Evolutionary conservation across 371 early-diverging fungal genomes (phyloP).

Genomic region (Aphelidium insulamus): DNA sequence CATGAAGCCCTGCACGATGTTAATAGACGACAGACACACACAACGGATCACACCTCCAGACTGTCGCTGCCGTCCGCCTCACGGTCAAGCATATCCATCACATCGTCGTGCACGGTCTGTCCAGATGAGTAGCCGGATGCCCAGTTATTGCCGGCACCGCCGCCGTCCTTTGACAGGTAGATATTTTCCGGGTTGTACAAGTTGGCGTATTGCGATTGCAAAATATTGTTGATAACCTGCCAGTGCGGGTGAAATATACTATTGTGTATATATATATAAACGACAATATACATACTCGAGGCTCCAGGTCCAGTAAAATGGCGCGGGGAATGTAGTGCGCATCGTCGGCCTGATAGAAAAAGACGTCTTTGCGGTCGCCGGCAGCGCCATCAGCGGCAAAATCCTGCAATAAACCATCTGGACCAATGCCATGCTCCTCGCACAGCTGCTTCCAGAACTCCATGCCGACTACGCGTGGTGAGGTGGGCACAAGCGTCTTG

Average conservation of each 20-base stretch:
- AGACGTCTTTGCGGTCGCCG: slow-evolving; percentile 88
- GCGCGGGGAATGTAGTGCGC: slow-evolving; percentile 84
- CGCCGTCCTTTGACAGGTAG: slow-evolving; percentile 65
- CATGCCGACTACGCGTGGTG: slow-evolving; percentile 38
- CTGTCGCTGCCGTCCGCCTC: slow-evolving; percentile 86
- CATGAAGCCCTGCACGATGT: slow-evolving; percentile 40
- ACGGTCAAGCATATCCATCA: slow-evolving; percentile 81
- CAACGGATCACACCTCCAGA: slow-evolving; percentile 30
- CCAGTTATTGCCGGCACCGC: slow-evolving; percentile 95
- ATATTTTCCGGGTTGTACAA: slow-evolving; percentile 84
- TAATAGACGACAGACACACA: neutral
- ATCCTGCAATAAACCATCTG: slow-evolving; percentile 59
- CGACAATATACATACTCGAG: slow-evolving; percentile 48
- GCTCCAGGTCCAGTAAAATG: slow-evolving; percentile 76
- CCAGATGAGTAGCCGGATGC: slow-evolving; percentile 64
- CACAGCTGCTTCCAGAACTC: slow-evolving; percentile 84
- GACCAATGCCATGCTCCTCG: slow-evolving; percentile 69
- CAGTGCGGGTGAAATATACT: no score
- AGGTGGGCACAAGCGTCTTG: neutral
- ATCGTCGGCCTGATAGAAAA: slow-evolving; percentile 96
- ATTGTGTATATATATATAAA: neutral
- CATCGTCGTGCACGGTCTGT: slow-evolving; percentile 51
- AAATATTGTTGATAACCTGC: slow-evolving; percentile 46
- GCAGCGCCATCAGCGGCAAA: slow-evolving; percentile 58
- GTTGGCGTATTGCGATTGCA: slow-evolving; percentile 41